phyloP scores from a whole-genome alignment of 129 eudicot species.

The Sambucus nigra region DNA sequence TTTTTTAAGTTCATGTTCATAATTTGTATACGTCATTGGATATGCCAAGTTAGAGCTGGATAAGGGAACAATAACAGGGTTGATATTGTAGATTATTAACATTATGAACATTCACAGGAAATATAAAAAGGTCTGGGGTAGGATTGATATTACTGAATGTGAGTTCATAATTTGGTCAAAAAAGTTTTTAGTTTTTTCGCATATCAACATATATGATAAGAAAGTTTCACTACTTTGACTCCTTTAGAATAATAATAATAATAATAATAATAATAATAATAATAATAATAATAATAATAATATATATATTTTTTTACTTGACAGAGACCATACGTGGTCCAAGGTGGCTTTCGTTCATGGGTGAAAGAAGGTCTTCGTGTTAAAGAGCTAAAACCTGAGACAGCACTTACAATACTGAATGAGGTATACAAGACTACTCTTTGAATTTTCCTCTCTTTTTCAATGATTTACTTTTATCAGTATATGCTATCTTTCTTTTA shows the following conservation, averaged over 20 bases:
- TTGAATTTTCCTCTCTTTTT: background rate
- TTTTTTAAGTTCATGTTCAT: no score
- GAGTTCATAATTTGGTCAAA: no score
- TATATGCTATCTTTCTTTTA: background rate
- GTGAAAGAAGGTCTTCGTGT: conserved; percentile 73
- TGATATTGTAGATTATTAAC: background rate
- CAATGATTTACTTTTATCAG: background rate
- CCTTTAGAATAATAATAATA: no score
- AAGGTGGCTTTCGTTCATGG: conserved; percentile 93
- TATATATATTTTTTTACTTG: background rate
- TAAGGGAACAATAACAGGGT: background rate
- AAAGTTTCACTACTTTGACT: no score
- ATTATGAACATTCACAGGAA: background rate
- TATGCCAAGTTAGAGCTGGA: background rate
- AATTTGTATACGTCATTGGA: no score
- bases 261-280: no score
- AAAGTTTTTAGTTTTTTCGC: no score
- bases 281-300: no score
- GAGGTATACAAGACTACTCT: conserved; percentile 40
- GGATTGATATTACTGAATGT: background rate
- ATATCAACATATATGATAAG: no score
- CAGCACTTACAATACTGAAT: conserved; percentile 75
- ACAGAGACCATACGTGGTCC: conserved; percentile 71
- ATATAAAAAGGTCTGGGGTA: background rate
- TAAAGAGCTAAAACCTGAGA: conserved; percentile 80